Percentiles rank a stretch among this genome's conserved stretches.
phyloP scores from a whole-genome alignment of 2,329 filamentous ascomycete genomes.

The Penicillium sp. region DNA sequence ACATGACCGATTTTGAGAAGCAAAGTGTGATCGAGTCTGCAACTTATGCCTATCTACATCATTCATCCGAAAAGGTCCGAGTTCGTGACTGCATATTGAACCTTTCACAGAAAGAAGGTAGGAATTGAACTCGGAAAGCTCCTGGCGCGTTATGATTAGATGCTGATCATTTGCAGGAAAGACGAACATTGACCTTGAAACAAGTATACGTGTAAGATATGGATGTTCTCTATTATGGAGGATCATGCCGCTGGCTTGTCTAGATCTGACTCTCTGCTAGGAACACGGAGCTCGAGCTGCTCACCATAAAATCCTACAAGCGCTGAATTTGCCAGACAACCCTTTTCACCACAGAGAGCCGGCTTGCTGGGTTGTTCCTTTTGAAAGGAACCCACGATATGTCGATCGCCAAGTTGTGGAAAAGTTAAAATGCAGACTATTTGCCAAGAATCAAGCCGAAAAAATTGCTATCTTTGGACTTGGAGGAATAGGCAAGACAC shows the following conservation, averaged over 20 bases:
- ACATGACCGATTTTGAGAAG: constrained; percentile 33
- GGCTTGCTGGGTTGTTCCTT: constrained; percentile 12
- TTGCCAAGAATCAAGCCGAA: not conserved
- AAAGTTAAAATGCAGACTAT: constrained; percentile 10
- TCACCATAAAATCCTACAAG: not conserved
- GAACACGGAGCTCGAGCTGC: not conserved
- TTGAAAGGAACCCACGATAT: constrained; percentile 17
- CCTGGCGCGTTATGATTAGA: not conserved
- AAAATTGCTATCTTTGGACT: constrained; percentile 17
- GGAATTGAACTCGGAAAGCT: fast-evolving
- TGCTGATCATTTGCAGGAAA: not conserved
- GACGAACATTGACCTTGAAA: not conserved
- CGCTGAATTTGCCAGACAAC: not conserved
- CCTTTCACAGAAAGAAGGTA: constrained; percentile 6
- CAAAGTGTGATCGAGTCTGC: constrained; percentile 11
- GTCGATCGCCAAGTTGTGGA: constrained; percentile 15
- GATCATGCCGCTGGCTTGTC: too few relatives aligned
- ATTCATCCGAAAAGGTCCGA: not conserved
- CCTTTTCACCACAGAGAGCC: not conserved
- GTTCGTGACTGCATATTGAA: constrained; percentile 12
- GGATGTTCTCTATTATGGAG: too few relatives aligned
- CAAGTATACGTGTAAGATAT: not conserved
- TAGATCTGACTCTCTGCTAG: constrained; percentile 4
- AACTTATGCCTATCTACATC: constrained; percentile 16
- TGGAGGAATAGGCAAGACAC: constrained; percentile 29